These are phyloP conservation scores for Aspergillus saccharolyticus DNA, from an alignment of 495 filamentous ascomycete species.

Conservation along the genomic window DNA sequence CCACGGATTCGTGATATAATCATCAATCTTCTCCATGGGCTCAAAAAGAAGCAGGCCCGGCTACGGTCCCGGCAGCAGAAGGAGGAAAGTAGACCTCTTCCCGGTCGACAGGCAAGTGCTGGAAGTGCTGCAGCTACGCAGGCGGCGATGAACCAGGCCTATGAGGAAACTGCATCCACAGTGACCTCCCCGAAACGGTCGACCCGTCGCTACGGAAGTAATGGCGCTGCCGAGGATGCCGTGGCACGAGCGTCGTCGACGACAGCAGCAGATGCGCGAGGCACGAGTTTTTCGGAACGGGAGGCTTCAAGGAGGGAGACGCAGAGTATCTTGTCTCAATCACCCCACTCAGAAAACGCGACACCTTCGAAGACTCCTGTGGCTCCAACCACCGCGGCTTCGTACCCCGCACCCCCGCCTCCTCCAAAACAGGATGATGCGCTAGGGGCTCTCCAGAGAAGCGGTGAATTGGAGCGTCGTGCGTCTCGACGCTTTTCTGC, in stretches of 20 bases:
- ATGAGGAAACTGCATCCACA: slow-evolving; percentile 54
- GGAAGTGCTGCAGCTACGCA: slow-evolving; percentile 57
- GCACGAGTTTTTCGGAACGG: slow-evolving; percentile 33
- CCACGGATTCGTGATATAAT: slow-evolving; percentile 96
- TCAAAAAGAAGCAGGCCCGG: slow-evolving; percentile 94
- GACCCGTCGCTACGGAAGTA: slow-evolving; percentile 49
- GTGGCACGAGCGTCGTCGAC: slow-evolving; percentile 44
- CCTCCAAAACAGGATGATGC: slow-evolving; percentile 85
- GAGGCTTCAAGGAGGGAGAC: slow-evolving; percentile 46
- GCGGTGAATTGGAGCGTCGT: slow-evolving; percentile 86
- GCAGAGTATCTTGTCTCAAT: slow-evolving; percentile 48
- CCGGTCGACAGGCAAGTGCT: slow-evolving; percentile 59
- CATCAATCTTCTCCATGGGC: slow-evolving; percentile 89
- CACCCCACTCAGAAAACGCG: slow-evolving; percentile 52
- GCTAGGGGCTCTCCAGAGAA: slow-evolving; percentile 81
- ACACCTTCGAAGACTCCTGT: slow-evolving; percentile 34
- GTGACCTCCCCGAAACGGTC: slow-evolving; percentile 34
- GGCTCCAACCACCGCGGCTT: slow-evolving; percentile 30
- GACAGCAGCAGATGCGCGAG: slow-evolving; percentile 21
- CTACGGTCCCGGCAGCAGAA: slow-evolving; percentile 73
- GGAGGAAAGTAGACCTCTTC: slow-evolving; percentile 51
- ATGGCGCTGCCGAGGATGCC: slow-evolving; percentile 42
- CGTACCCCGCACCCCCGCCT: slow-evolving; percentile 59
- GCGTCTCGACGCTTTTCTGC: slow-evolving; percentile 90
- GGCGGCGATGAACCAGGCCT: slow-evolving; percentile 57